Base-by-base conservation (phyloP, 106 monocot genomes). In the Gastrodia elata region DNA sequence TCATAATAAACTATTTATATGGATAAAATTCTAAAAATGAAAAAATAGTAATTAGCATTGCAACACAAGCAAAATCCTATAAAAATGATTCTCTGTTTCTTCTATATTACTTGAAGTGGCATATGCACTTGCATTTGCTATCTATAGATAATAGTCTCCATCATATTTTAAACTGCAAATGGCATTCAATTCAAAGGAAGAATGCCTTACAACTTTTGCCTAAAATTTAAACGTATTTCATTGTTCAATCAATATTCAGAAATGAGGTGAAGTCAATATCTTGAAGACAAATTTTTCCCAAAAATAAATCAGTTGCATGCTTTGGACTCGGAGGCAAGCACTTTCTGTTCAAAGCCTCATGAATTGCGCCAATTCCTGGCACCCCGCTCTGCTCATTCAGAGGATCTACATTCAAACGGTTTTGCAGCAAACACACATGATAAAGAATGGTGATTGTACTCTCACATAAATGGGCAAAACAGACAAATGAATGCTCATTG, bases 311-410 rank as follows among this genome's bases (percentile, higher is more conserved):
- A 73, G 76, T 82, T 15, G 84, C 90, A 90, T 98, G 97, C 57
- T 80, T 77, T 30, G 82, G 71, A 74, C 97, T 93, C 7, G 93
- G 83, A 20, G 93, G 77, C 65, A 98, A 73, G 37, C 90, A 93
- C 74, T 90, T 98, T 71, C 84, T 90, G 75, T 98, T 93, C 58
- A 98, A 70, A 68, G 88, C 85, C 79, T 98, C 92, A 77, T 98
- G 93, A 75, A 98, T 77, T 6, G 82, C 82, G 74, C 93, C 90
- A 74, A 98, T 76, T 77, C 97, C 93, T 1, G 67, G 77, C 15
- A 98, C 86, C 97, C 97, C 93, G 26, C 93, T 98, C 32, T 81
- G 71, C 64, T 86, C 86, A 68, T 98, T 88, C 43, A 83, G 55
- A 1, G 97, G 92, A 77, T 98, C 88, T 26, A 98, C 84, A 79